Conservation (phyloP, 768 basidiomycete species). For the Coprinopsis marcescibilis region DNA sequence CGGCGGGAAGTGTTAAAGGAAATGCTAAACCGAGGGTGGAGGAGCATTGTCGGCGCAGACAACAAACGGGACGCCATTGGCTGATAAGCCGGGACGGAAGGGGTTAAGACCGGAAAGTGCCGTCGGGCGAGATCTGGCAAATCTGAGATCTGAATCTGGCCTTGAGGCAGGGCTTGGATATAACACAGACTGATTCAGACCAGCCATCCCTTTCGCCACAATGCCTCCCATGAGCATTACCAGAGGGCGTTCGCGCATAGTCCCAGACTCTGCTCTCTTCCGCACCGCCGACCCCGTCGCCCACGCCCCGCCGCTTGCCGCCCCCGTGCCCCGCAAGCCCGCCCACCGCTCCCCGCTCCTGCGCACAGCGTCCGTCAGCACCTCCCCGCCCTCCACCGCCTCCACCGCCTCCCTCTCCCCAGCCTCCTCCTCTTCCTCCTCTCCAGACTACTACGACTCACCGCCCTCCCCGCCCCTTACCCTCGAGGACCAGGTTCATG, state of each 20-base stretch:
- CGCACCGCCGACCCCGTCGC: slow-evolving; percentile 34
- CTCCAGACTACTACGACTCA: slow-evolving; percentile 41
- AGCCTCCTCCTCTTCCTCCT: slow-evolving; percentile 24
- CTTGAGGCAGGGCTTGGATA: slow-evolving; percentile 10
- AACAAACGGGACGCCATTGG: slow-evolving; percentile 13
- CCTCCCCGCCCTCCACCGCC: slow-evolving; percentile 1
- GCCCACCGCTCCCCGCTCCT: slow-evolving; percentile 18
- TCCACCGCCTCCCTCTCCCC: slow-evolving; percentile 19
- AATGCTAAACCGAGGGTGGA: background rate
- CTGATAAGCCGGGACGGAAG: slow-evolving; percentile 12
- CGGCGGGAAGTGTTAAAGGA: background rate
- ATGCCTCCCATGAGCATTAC: slow-evolving; percentile 7
- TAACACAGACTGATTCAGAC: slow-evolving; percentile 10
- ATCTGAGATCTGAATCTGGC: background rate
- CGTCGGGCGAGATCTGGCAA: no score
- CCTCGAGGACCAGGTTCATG: slow-evolving; percentile 59
- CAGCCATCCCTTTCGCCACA: slow-evolving; percentile 10
- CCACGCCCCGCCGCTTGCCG: slow-evolving; percentile 13
- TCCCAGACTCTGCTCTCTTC: slow-evolving; percentile 38
- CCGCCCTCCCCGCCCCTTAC: slow-evolving; percentile 38
- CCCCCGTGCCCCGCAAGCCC: slow-evolving; percentile 21
- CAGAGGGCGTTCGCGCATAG: slow-evolving; percentile 26
- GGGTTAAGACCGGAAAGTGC: slow-evolving; percentile 2
- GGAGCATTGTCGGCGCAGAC: background rate
- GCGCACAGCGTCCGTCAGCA: slow-evolving; percentile 12